phyloP scores from a whole-genome alignment of 139 green algal genomes.

The Spirogloea muscicola region DNA sequence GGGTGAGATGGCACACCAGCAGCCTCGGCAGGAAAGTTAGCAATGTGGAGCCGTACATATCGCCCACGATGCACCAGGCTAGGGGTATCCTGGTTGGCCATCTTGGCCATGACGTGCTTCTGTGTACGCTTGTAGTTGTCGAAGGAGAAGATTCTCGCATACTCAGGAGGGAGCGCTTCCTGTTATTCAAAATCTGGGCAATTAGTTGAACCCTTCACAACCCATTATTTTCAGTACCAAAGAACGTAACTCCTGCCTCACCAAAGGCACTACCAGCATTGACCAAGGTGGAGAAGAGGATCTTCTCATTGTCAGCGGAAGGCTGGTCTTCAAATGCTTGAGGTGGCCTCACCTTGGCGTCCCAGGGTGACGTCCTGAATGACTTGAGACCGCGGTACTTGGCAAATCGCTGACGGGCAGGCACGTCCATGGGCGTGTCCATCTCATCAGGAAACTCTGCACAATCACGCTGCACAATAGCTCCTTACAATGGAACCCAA shows the following conservation, averaged over 20 bases:
- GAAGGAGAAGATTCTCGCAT: conserved; percentile 89
- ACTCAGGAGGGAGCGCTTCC: conserved; percentile 81
- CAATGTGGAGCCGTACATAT: conserved; percentile 70
- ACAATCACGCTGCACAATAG: neutral
- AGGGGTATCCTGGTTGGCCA: neutral
- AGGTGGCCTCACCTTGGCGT: conserved; percentile 61
- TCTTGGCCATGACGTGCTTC: conserved; percentile 9
- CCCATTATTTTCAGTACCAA: neutral
- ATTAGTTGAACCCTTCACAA: no score
- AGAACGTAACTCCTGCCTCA: no score
- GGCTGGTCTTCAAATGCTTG: neutral
- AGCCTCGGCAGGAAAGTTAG: conserved; percentile 51
- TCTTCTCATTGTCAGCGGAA: no score
- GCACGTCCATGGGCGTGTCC: conserved; percentile 67
- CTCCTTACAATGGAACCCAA: neutral
- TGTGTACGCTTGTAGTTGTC: conserved; percentile 77
- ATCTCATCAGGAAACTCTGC: conserved; percentile 82
- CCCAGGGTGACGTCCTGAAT: conserved; percentile 83
- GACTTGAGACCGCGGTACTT: conserved; percentile 86
- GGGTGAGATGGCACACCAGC: neutral
- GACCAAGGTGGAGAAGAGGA: neutral
- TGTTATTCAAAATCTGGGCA: neutral
- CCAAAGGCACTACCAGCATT: no score
- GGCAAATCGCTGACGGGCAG: conserved; percentile 66
- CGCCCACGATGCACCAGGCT: conserved; percentile 54